Evolutionary conservation across 345 rosid genomes (phyloP).

Genomic region (Brassica cretica): DNA sequence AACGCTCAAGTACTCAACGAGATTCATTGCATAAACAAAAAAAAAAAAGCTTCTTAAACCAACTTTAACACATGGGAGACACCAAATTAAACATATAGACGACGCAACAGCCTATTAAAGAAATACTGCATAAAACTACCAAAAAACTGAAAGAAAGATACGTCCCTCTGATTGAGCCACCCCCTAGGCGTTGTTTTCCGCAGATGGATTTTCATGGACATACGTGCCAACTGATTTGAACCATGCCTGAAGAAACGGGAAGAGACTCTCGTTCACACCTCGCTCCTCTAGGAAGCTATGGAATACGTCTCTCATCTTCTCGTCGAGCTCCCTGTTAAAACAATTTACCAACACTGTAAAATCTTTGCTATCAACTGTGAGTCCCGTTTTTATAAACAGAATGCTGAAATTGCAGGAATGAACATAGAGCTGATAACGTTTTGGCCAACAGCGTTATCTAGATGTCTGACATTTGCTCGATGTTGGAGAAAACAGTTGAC

Average conservation of each 20-base stretch:
- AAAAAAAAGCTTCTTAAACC: too few relatives aligned
- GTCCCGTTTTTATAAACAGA: background rate
- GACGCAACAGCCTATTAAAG: background rate
- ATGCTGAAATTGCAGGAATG: background rate
- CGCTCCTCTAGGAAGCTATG: slow-evolving; percentile 78
- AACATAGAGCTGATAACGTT: too few relatives aligned
- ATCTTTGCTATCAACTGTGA: background rate
- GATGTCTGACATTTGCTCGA: background rate
- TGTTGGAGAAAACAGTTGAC: too few relatives aligned
- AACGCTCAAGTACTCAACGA: too few relatives aligned
- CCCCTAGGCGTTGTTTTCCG: slow-evolving; percentile 23
- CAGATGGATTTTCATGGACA: slow-evolving; percentile 47
- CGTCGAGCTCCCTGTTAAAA: slow-evolving; percentile 68
- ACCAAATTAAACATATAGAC: background rate
- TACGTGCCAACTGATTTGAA: slow-evolving; percentile 74
- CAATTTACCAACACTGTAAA: background rate
- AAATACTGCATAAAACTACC: background rate
- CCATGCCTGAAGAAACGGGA: slow-evolving; percentile 91
- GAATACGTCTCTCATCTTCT: slow-evolving; percentile 71
- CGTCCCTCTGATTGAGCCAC: background rate
- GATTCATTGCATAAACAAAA: too few relatives aligned
- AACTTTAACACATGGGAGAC: too few relatives aligned
- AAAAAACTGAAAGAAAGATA: background rate
- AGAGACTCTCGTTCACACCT: slow-evolving; percentile 77
- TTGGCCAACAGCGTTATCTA: background rate